Conservation (phyloP, 768 basidiomycete species). For the Goffeauzyma gilvescens region DNA sequence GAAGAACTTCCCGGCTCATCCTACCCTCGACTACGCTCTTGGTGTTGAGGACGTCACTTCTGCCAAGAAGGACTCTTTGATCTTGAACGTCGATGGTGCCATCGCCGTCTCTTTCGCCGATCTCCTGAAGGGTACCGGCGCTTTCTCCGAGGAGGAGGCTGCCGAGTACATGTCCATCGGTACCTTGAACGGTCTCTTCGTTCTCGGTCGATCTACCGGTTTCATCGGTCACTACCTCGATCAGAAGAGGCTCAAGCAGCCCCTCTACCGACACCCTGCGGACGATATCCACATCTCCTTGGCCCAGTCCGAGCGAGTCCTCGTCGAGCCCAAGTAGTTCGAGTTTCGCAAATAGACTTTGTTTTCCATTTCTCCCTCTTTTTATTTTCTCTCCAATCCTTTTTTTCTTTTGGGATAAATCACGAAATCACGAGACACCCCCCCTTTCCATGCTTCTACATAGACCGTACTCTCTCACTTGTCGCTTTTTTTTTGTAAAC, state of each 20-base stretch:
- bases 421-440: too few species aligned
- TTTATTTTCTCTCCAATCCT: too few species aligned
- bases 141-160: slow-evolving; percentile 87
- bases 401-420: too few species aligned
- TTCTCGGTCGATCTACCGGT: slow-evolving; percentile 89
- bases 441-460: too few species aligned
- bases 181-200: slow-evolving; percentile 87
- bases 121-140: slow-evolving; percentile 72
- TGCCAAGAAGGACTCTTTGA: slow-evolving; percentile 92
- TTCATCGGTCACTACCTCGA: slow-evolving; percentile 94
- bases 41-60: slow-evolving; percentile 96
- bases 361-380: too few species aligned
- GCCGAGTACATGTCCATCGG: slow-evolving; percentile 78
- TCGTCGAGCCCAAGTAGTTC: slow-evolving; percentile 20
- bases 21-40: slow-evolving; percentile 78
- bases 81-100: slow-evolving; percentile 80
- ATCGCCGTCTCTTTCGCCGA: slow-evolving; percentile 94
- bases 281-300: slow-evolving; percentile 94
- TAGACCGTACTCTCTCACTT: too few species aligned
- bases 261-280: slow-evolving; percentile 78
- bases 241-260: slow-evolving; percentile 83
- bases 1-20: slow-evolving; percentile 91
- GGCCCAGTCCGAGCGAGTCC: slow-evolving; percentile 21
- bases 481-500: too few species aligned
- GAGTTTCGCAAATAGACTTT: too few species aligned